Base-by-base conservation (phyloP, 176 grass and related monocot genomes). In the Zoysia japonica region DNA sequence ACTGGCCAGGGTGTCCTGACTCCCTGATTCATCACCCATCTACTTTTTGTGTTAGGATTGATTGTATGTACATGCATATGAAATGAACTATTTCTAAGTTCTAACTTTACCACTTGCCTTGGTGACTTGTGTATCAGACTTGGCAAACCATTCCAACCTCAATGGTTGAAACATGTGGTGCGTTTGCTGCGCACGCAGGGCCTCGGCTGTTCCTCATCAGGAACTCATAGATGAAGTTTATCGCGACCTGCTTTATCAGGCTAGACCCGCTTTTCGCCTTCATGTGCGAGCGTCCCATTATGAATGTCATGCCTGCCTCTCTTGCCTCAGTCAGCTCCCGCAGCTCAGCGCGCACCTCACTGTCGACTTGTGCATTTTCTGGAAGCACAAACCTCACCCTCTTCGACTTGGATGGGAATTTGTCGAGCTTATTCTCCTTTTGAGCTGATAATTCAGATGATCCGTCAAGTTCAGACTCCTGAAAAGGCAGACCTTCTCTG, bases 131-230 rank as follows among this genome's bases (percentile, higher is more conserved):
- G 12, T 68, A n/a, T 98, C 81, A 98, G 41, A 98, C 90, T 81
- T 89, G 88, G 82, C 88, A 98, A 16, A 94, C 82, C 96, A 98
- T 98, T 71, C 96, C 96, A 36, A 98, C 96, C 68, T 98, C 92
- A 37, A 98, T 53, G 39, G 86, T 89, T 7, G 92, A 98, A 19
- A 85, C 96, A 59, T 95, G 88, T 6, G 92, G 96, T 11, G 91
- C 88, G 40, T 78, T 89, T 16, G 88, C 82, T 3, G 86, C 88
- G 2, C 87, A 88, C 3, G 47, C 57, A 6, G 96, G 88, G 5
- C 96, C 79, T 40, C 90, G 87, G 79, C 92, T 93, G 61, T 98
- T 98, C 83, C 90, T 92, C 40, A 65, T 84, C 88, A 95, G 78
- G 77, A 98, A 94, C 37, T 95, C 96, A 0, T 95, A 98, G 47